phyloP scores from a whole-genome alignment of 2,329 filamentous ascomycete genomes.

The Pestalotiopsis sp. region DNA sequence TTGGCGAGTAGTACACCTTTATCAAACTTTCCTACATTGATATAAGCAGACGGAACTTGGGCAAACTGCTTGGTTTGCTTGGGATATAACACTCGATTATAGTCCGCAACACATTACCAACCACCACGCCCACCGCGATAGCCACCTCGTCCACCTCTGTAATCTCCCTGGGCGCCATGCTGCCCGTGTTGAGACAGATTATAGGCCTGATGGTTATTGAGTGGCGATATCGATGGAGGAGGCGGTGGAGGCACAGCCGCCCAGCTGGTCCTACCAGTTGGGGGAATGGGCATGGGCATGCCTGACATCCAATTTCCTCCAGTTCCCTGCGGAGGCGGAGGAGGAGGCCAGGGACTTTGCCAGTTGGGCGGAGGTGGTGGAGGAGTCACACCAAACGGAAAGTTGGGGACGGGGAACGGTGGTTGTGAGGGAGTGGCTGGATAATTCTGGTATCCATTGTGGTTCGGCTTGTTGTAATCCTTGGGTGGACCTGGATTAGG shows the following conservation, averaged over 20 bases:
- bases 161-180: constrained; percentile 10
- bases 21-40: too few species aligned
- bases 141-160: constrained; percentile 12
- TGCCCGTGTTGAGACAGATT: constrained; percentile 3
- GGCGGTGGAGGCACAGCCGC: constrained; percentile 5
- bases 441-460: background rate
- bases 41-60: too few species aligned
- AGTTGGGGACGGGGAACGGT: background rate
- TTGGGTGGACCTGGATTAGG: background rate
- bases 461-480: background rate
- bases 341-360: constrained; percentile 15
- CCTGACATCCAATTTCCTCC: constrained; percentile 12
- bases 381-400: background rate
- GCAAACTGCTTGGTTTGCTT: too few species aligned
- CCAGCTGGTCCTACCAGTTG: background rate
- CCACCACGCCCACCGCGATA: constrained; percentile 5
- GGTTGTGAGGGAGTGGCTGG: background rate
- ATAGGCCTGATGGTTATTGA: constrained; percentile 7
- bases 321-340: constrained; percentile 6
- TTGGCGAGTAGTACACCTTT: too few species aligned
- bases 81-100: too few species aligned
- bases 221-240: constrained; percentile 9
- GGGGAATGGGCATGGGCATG: background rate
- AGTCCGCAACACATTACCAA: background rate
- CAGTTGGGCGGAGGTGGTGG: constrained; percentile 14